These are phyloP conservation scores for Stylosanthes scabra DNA, from an alignment of 331 rosid species.

Conservation along the genomic window DNA sequence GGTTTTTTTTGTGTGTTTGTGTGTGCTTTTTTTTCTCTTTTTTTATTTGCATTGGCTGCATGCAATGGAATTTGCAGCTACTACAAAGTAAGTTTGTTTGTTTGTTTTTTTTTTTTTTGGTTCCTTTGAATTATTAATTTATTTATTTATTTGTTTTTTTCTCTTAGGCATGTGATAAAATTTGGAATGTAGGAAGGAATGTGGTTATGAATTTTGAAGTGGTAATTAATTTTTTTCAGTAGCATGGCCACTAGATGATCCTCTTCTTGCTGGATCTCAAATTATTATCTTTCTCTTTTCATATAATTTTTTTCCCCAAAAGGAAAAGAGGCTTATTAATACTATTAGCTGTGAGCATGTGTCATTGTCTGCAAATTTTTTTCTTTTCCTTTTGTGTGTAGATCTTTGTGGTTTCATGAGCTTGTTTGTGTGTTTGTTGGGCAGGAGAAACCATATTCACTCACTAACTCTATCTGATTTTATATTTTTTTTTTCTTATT, in stretches of 20 bases:
- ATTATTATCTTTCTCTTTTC: slow-evolving; percentile 19
- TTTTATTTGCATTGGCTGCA: slow-evolving; percentile 43
- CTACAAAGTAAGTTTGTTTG: too few relatives aligned
- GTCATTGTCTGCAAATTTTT: slow-evolving; percentile 22
- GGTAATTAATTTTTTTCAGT: slow-evolving; percentile 27
- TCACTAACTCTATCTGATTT: slow-evolving; percentile 1
- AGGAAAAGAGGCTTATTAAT: background rate
- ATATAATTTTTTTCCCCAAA: background rate
- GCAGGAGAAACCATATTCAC: background rate
- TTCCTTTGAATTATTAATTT: slow-evolving; percentile 16
- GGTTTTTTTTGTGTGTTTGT: background rate
- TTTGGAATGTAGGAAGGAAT: slow-evolving; percentile 49
- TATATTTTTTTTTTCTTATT: background rate
- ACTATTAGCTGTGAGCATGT: background rate
- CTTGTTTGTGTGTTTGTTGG: slow-evolving; percentile 31
- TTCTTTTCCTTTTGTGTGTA: slow-evolving; percentile 12
- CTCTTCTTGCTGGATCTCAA: slow-evolving; percentile 42
- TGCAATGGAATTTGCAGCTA: slow-evolving; percentile 34
- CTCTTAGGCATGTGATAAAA: slow-evolving; percentile 1
- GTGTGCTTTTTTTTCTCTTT: background rate
- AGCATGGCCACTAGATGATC: background rate
- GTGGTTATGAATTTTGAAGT: slow-evolving; percentile 36
- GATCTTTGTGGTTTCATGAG: slow-evolving; percentile 37
- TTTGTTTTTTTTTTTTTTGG: too few relatives aligned
- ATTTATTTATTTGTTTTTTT: background rate